Conservation (phyloP, 1,284 basidiomycete species). For the Cutaneotrichosporon dermatis region DNA sequence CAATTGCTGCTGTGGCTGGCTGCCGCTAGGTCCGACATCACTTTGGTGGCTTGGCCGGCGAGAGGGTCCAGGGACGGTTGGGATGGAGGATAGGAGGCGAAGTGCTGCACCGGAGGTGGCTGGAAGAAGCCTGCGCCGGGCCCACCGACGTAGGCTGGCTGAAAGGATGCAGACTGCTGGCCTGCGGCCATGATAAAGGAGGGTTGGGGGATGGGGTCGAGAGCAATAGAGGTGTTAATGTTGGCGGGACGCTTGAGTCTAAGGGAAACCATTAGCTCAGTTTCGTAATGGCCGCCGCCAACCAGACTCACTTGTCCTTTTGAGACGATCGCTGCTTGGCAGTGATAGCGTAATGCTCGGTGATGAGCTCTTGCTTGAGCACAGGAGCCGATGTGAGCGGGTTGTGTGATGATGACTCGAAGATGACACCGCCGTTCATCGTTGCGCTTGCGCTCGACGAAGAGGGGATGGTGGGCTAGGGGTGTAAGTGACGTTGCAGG, state of each 20-base stretch:
- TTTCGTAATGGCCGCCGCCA: neutral
- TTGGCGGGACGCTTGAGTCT: slow-evolving; percentile 18
- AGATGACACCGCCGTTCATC: slow-evolving; percentile 24
- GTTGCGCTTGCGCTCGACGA: neutral
- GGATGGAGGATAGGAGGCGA: neutral
- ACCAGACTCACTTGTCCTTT: slow-evolving; percentile 17
- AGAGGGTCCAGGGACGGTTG: slow-evolving; percentile 7
- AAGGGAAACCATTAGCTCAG: neutral
- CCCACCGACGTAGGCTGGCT: slow-evolving; percentile 1
- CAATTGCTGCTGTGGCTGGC: neutral
- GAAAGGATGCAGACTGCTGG: slow-evolving; percentile 1
- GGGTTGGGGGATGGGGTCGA: slow-evolving; percentile 1
- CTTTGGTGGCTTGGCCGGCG: slow-evolving; percentile 6
- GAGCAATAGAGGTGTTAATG: slow-evolving; percentile 9
- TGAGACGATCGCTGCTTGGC: slow-evolving; percentile 18
- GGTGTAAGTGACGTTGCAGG: neutral
- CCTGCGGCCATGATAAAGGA: neutral
- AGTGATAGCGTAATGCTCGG: slow-evolving; percentile 24
- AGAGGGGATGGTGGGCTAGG: neutral
- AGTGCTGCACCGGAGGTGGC: neutral
- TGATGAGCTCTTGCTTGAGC: slow-evolving; percentile 25
- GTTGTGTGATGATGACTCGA: slow-evolving; percentile 16
- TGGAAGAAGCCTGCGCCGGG: slow-evolving; percentile 1
- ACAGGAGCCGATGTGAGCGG: slow-evolving; percentile 16
- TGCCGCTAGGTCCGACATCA: neutral